Base-by-base conservation (phyloP, 441 rosid genomes). In the Bruguiera hainesii region DNA sequence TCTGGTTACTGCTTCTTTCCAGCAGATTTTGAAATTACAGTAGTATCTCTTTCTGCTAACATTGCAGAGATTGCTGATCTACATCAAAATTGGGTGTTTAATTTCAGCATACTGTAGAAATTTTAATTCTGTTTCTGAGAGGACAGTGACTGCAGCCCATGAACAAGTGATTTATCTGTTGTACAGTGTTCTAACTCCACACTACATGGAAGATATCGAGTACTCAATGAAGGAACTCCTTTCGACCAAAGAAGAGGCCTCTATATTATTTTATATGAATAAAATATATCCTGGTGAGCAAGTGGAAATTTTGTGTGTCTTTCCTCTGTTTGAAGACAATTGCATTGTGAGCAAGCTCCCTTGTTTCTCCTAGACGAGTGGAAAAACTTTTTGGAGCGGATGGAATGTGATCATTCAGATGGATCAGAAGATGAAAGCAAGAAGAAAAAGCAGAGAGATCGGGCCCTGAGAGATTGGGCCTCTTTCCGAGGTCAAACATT, bases 401-500 rank as follows among this genome's bases (percentile, higher is more conserved):
- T 89, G 93, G 92, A 87, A 53, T 81, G 80, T 74, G 89, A 78
- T 61, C 76, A 76, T 75, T 56, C 77, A 61, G 87, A 90, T 52
- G 79, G 68, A 63, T 64, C 83, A 29, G 85, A 82, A 65, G 80
- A 71, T 67, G 85, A 84, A 53, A 80, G 71, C 61, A 77, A 70
- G 81, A 83, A 80, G 76, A 83, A 80, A 75, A 93, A 86, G 65
- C 89, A 90, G 23, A 23, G 23, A 23, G 23, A 23, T 23, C 23
- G 23, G 23, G 23, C 23, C 67, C 76, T 95, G 71, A 85, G 99
- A 83, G 81, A 79, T 61, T 95, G 99, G 99, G 96, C 88, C 60
- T 95, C 99, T 65, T 95, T 82, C 69, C 91, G 95, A 21, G 97
- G 99, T 50, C 99, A 95, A 78, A 95, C 99, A 64, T 81, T 95